A percentile compares a stretch with the other conserved stretches of the same genome.
These are phyloP conservation scores for Aspergillus hiratsukae DNA, from an alignment of 2,329 filamentous ascomycete genomes.

Conservation along the genomic window DNA sequence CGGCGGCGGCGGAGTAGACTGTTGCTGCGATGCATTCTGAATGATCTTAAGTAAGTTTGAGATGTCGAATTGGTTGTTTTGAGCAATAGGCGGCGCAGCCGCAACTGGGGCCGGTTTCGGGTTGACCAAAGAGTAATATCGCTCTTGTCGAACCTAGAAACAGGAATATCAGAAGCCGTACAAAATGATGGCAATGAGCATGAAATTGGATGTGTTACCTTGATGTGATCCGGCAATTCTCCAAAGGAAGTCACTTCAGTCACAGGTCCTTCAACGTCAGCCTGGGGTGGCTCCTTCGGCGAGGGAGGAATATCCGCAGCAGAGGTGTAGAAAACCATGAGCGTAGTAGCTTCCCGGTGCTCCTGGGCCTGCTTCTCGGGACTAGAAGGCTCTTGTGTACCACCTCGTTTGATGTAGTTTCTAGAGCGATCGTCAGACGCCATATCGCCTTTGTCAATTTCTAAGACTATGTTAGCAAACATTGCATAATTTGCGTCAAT, in stretches of 20 bases:
- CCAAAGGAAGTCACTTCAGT: slow-evolving; percentile 39
- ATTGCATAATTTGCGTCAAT: background rate
- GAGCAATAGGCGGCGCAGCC: slow-evolving; percentile 17
- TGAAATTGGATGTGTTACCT: slow-evolving; percentile 27
- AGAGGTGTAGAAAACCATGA: slow-evolving; percentile 47
- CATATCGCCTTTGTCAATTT: slow-evolving; percentile 38
- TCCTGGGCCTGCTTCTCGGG: slow-evolving; percentile 43
- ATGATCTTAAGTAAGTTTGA: slow-evolving; percentile 40
- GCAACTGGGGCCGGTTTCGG: slow-evolving; percentile 24
- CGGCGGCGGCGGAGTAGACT: slow-evolving; percentile 26
- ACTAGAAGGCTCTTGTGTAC: slow-evolving; percentile 35
- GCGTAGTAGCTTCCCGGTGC: slow-evolving; percentile 43
- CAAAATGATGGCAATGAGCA: background rate
- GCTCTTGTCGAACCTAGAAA: slow-evolving; percentile 37
- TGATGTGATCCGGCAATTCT: slow-evolving; percentile 37
- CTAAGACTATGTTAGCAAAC: slow-evolving; percentile 20
- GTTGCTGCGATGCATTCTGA: slow-evolving; percentile 29
- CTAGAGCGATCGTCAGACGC: slow-evolving; percentile 28
- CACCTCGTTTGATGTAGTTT: slow-evolving; percentile 43
- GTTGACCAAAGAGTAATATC: slow-evolving; percentile 36
- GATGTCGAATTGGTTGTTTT: slow-evolving; percentile 34
- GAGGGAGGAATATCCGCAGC: slow-evolving; percentile 43
- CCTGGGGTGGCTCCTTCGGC: slow-evolving; percentile 44
- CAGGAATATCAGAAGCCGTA: background rate
- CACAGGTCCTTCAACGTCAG: slow-evolving; percentile 33